These are phyloP conservation scores for Penicillium argentinense DNA, from an alignment of 495 filamentous ascomycete genomes.

Conservation along the genomic window DNA sequence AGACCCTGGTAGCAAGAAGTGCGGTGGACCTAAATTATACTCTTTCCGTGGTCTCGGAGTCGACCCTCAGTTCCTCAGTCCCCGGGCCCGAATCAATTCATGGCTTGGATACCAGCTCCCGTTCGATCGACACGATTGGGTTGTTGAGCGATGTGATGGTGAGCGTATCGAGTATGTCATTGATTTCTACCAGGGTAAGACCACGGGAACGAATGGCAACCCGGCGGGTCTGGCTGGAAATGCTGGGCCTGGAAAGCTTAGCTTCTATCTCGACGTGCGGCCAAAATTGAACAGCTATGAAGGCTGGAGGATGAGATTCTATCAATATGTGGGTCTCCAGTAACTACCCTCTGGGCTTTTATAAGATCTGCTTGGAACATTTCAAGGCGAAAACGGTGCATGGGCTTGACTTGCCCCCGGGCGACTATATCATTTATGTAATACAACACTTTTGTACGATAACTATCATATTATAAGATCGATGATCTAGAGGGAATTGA, in stretches of 20 bases:
- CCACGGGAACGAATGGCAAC: slow-evolving; percentile 19
- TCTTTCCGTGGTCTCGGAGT: slow-evolving; percentile 72
- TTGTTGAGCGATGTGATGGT: slow-evolving; percentile 86
- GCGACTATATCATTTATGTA: slow-evolving; percentile 41
- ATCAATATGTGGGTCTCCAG: slow-evolving; percentile 57
- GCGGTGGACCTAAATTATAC: slow-evolving; percentile 78
- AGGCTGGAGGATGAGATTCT: slow-evolving; percentile 80
- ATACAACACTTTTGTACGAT: slow-evolving; percentile 44
- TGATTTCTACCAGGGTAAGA: slow-evolving; percentile 89
- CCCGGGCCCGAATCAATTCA: slow-evolving; percentile 77
- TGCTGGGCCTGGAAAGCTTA: slow-evolving; percentile 64
- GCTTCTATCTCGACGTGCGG: slow-evolving; percentile 92
- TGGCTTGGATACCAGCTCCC: slow-evolving; percentile 83
- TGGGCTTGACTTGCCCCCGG: slow-evolving; percentile 9
- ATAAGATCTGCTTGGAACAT: slow-evolving; percentile 8
- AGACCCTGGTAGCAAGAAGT: slow-evolving; percentile 56
- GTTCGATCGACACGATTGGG: slow-evolving; percentile 97
- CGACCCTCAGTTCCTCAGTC: slow-evolving; percentile 69
- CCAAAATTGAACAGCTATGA: slow-evolving; percentile 93
- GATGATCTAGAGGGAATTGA: slow-evolving; percentile 17
- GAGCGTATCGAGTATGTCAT: slow-evolving; percentile 90
- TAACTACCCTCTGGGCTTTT: too few species aligned
- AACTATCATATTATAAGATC: slow-evolving; percentile 14
- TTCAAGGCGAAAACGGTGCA: slow-evolving; percentile 34
- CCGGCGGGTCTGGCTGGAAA: slow-evolving; percentile 36